Percentiles rank a stretch among this genome's conserved stretches.
These are phyloP conservation scores for Agaricus blazei DNA, from an alignment of 768 basidiomycete genomes.

Conservation along the genomic window DNA sequence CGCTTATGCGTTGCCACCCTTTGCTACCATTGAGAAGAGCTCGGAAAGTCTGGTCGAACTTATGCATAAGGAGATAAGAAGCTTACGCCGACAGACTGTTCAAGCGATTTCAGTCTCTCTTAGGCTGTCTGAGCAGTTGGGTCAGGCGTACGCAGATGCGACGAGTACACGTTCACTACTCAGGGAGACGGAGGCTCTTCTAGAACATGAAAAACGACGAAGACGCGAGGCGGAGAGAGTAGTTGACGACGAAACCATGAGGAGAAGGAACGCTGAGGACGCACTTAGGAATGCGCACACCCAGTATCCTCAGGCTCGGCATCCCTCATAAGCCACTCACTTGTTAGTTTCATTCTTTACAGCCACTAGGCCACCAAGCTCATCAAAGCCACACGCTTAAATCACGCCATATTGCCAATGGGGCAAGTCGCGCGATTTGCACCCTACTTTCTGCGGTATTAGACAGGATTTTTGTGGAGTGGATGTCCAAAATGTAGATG, in stretches of 20 bases:
- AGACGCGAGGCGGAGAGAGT: conserved; percentile 53
- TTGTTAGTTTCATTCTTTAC: not conserved
- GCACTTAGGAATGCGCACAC: conserved; percentile 12
- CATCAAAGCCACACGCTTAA: not conserved
- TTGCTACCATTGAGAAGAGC: conserved; percentile 30
- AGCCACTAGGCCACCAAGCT: too few relatives aligned
- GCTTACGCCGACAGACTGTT: conserved; percentile 59
- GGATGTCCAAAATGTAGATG: not conserved
- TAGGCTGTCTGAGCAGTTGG: conserved; percentile 66
- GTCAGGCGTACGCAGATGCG: conserved; percentile 57
- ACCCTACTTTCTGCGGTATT: not conserved
- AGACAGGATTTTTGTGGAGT: conserved; percentile 1
- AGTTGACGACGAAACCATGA: conserved; percentile 12
- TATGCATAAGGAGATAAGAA: conserved; percentile 61
- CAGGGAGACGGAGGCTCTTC: conserved; percentile 46
- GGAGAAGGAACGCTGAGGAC: conserved; percentile 24
- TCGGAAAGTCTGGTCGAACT: conserved; percentile 48
- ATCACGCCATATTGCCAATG: too few relatives aligned
- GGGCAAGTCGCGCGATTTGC: not conserved
- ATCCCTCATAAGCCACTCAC: conserved; percentile 1
- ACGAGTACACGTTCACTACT: conserved; percentile 51
- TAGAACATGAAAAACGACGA: conserved; percentile 53
- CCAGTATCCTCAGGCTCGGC: not conserved
- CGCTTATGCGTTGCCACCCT: conserved; percentile 39
- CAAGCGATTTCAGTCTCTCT: conserved; percentile 63